Evolutionary conservation across 345 rosid species (phyloP).

Genomic region (Cardamine resedifolia): DNA sequence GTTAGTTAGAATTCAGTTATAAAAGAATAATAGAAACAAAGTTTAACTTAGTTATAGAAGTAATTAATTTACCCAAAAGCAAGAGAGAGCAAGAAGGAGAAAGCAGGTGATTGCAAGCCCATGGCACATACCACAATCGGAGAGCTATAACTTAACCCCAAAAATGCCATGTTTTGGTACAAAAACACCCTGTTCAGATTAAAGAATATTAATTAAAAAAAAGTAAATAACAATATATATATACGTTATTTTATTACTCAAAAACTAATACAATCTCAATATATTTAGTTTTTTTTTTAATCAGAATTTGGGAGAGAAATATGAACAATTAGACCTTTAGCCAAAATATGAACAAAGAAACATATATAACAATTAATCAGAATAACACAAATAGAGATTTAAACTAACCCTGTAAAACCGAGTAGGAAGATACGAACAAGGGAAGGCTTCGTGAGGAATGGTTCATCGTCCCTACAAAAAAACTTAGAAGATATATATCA

Average conservation of each 20-base stretch:
- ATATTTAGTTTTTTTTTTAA: background rate
- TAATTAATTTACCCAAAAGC: slow-evolving; percentile 49
- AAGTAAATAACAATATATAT: background rate
- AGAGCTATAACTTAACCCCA: slow-evolving; percentile 69
- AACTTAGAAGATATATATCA: background rate
- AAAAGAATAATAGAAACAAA: background rate
- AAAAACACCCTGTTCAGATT: slow-evolving; percentile 53
- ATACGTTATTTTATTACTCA: too few species aligned
- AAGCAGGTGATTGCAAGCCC: slow-evolving; percentile 69
- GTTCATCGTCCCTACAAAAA: slow-evolving; percentile 17
- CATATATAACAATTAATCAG: background rate
- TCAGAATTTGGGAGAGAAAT: background rate
- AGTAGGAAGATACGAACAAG: slow-evolving; percentile 37
- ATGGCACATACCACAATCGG: slow-evolving; percentile 78
- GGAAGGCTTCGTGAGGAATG: slow-evolving; percentile 34
- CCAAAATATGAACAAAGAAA: background rate
- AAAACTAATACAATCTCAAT: background rate
- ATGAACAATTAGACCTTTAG: background rate
- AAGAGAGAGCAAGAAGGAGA: slow-evolving; percentile 63
- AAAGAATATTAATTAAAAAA: background rate
- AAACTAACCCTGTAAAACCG: slow-evolving; percentile 37
- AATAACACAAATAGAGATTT: background rate
- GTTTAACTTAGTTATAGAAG: background rate
- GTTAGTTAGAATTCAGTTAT: background rate
- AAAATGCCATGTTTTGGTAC: slow-evolving; percentile 61